A percentile compares a stretch with the other conserved stretches of the same genome.
Evolutionary conservation across 2,329 filamentous ascomycete genomes (phyloP).

Genomic region (Sporothrix humicola): DNA sequence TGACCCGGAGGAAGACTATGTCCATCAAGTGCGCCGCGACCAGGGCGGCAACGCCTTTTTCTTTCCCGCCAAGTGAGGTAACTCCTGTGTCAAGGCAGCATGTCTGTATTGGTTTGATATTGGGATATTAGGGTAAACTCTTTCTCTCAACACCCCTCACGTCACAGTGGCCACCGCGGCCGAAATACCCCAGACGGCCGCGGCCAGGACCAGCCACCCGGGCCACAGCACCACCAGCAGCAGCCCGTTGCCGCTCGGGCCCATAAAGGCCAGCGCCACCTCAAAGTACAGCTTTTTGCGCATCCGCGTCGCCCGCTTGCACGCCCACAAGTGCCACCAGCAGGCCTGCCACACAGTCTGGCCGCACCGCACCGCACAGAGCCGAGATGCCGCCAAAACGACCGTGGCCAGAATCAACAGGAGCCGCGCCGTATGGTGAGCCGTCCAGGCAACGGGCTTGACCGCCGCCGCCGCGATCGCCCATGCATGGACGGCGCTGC

Average conservation of each 20-base stretch:
- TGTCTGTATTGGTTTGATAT: neutral
- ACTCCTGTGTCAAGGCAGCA: neutral
- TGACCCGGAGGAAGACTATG: constrained; percentile 86
- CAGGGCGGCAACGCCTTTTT: constrained; percentile 92
- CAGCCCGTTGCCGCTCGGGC: constrained; percentile 55
- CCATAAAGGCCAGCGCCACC: constrained; percentile 58
- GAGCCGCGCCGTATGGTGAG: neutral
- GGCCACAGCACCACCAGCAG: constrained; percentile 63
- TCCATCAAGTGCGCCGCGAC: constrained; percentile 77
- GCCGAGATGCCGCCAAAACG: neutral
- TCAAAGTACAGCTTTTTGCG: constrained; percentile 48
- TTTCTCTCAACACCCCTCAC: neutral
- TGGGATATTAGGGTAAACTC: neutral
- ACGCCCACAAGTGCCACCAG: constrained; percentile 32
- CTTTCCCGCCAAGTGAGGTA: constrained; percentile 59
- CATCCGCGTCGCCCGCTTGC: constrained; percentile 33
- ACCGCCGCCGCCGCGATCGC: constrained; percentile 6
- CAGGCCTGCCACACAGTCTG: constrained; percentile 16
- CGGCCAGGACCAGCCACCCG: constrained; percentile 58
- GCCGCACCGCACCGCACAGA: neutral
- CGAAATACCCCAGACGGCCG: constrained; percentile 46
- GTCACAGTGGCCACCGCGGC: constrained; percentile 44
- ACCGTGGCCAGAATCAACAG: neutral
- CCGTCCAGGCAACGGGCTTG: neutral
- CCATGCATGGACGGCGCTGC: constrained; percentile 15